These are phyloP conservation scores for Omphalotus guepiniiformis DNA, from an alignment of 768 basidiomycete genomes.

Conservation along the genomic window DNA sequence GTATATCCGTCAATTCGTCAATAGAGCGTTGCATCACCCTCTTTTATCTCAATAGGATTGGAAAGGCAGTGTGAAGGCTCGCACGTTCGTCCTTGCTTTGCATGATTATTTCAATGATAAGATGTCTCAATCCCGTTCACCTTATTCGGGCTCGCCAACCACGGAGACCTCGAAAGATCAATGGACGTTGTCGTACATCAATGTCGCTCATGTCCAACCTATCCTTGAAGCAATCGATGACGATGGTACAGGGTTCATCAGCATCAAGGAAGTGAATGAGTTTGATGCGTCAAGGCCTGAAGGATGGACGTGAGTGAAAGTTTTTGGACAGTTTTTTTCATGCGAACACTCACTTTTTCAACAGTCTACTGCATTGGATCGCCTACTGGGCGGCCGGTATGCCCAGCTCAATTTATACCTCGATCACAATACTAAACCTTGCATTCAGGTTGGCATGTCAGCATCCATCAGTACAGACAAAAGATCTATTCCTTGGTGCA, in stretches of 20 bases:
- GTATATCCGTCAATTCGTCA: background rate
- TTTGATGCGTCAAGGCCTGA: constrained; percentile 29
- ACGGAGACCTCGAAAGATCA: constrained; percentile 1
- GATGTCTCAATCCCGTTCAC: background rate
- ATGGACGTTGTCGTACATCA: constrained; percentile 38
- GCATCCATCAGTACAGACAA: constrained; percentile 17
- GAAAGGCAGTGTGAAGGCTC: constrained; percentile 31
- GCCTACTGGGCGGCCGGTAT: constrained; percentile 23
- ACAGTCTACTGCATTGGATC: constrained; percentile 24
- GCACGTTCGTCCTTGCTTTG: constrained; percentile 31
- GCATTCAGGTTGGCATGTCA: constrained; percentile 13
- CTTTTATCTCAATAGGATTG: constrained; percentile 23
- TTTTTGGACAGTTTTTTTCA: background rate
- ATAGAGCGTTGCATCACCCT: background rate
- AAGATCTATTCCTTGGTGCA: constrained; percentile 13
- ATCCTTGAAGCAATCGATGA: constrained; percentile 39
- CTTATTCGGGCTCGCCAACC: background rate
- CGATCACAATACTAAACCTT: background rate
- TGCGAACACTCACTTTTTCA: background rate
- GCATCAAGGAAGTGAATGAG: constrained; percentile 36
- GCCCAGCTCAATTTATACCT: background rate
- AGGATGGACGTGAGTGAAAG: constrained; percentile 29
- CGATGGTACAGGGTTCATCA: constrained; percentile 38
- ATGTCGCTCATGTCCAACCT: constrained; percentile 34
- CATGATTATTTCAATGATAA: constrained; percentile 30